Base-by-base conservation (phyloP, 768 basidiomycete species). In the Boletus tylopilopsis region DNA sequence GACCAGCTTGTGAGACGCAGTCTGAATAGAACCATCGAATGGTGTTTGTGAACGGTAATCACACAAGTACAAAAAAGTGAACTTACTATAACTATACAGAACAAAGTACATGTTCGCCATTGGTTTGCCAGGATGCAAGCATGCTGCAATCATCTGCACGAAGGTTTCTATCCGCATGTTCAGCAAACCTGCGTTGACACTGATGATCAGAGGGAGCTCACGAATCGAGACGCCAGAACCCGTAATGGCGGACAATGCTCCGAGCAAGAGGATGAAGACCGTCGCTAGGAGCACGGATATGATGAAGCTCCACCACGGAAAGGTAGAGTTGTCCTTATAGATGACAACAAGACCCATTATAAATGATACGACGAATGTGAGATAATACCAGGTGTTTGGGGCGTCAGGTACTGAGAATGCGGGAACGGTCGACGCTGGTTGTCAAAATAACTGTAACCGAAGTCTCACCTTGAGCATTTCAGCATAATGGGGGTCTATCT, bases 291-390 rank as follows among this genome's bases (percentile, higher is more conserved):
- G 61, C 32, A 84, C 58, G 18, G 73, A 71, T n/a, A 82, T 73
- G 50, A 79, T 68, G 45, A 80, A 64, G 6, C 71, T 76, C 77
- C 77, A 81, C 81, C 81, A 81, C 10, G 81, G 81, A 23, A 83
- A 63, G 5, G 73, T 76, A 5, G 80, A 77, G 44, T 74, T 53
- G n/a, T 72, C 76, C 33, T 75, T 74, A 61, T 82, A 82, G 51
- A 76, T 68, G 6, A 76, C 76, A 6, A 74, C 73, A 69, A 82
- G 73, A 0, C 78, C 80, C 64, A 80, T 76, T 2, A 72, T 68
- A 49, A 80, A 75, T 15, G 63, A 68, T 5, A 51, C 7, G 2
- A 60, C 35, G 15, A 71, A 55, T 1, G 55, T 55, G 4, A 45
- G 32, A 18, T 38, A 56, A 52, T 72, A 72, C 72, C 69, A 71